phyloP scores from a whole-genome alignment of 805 yeast species.

The Hanseniaspora meyeri region DNA sequence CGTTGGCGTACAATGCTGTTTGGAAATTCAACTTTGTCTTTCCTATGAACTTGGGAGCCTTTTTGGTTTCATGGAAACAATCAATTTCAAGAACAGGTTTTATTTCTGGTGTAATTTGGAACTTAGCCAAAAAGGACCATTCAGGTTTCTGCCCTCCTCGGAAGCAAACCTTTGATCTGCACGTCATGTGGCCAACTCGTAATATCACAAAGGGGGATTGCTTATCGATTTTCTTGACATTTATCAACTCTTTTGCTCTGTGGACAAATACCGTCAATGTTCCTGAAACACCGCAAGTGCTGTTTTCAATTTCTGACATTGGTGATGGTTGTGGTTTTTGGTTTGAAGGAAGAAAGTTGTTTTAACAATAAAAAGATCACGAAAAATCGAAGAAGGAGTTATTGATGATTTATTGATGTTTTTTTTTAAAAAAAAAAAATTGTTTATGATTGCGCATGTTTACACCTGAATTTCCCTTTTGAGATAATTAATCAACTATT shows the following conservation, averaged over 20 bases:
- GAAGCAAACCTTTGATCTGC: constrained; percentile 60
- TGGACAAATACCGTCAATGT: constrained; percentile 62
- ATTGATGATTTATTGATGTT: too few species aligned
- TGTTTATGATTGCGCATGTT: not conserved
- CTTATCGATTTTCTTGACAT: constrained; percentile 74
- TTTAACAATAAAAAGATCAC: too few species aligned
- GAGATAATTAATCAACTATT: not conserved
- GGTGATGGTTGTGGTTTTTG: not conserved
- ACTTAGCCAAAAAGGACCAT: constrained; percentile 70
- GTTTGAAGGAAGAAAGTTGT: not conserved
- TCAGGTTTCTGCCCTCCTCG: constrained; percentile 92
- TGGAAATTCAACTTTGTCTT: constrained; percentile 67
- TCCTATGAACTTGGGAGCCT: constrained; percentile 79
- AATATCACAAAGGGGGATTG: constrained; percentile 85
- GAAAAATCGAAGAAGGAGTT: too few species aligned
- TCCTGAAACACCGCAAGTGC: constrained; percentile 26
- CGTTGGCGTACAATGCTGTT: constrained; percentile 53
- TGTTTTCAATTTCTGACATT: constrained; percentile 7
- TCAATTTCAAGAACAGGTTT: constrained; percentile 56
- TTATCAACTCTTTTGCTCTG: constrained; percentile 76
- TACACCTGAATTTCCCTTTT: not conserved
- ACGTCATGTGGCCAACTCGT: constrained; percentile 69
- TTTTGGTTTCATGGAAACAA: constrained; percentile 66
- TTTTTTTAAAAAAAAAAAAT: too few species aligned
- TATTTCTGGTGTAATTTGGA: constrained; percentile 50